These are phyloP conservation scores for Oehlia diaphana DNA, from an alignment of 192 early-diverging fungal genomes.

Conservation along the genomic window DNA sequence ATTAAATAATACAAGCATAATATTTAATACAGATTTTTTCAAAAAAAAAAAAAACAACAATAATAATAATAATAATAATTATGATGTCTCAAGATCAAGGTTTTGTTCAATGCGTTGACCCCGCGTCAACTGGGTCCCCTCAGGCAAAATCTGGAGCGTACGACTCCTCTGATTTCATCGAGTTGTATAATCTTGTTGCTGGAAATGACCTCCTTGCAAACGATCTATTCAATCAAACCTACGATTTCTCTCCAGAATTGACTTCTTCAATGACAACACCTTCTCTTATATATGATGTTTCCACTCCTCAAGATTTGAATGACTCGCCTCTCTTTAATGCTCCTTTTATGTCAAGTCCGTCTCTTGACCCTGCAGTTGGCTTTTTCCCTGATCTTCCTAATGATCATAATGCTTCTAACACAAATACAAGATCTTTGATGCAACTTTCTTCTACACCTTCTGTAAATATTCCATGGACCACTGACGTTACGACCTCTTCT, in stretches of 20 bases:
- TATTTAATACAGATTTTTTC: too few species aligned
- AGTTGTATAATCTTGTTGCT: too few species aligned
- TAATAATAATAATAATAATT: too few species aligned
- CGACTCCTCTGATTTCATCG: background rate
- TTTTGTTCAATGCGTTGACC: background rate
- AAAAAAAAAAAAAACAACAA: background rate
- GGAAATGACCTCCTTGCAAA: too few species aligned
- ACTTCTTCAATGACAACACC: constrained; percentile 8
- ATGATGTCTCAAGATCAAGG: background rate
- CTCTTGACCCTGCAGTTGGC: background rate
- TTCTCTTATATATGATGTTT: background rate
- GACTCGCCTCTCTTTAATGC: constrained; percentile 11
- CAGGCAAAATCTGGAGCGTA: background rate
- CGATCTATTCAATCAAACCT: constrained; percentile 1
- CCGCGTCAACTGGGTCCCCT: background rate
- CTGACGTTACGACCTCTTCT: background rate
- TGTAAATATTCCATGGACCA: constrained; percentile 3
- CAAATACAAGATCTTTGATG: background rate
- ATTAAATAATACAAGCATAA: background rate
- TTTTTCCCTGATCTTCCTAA: constrained; percentile 13
- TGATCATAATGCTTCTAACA: background rate
- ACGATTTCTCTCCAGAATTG: background rate
- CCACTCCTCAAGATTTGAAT: background rate
- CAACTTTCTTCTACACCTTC: background rate
- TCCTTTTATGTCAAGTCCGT: constrained; percentile 6